phyloP scores from a whole-genome alignment of 2,329 filamentous ascomycete species.

The Moelleriella libera region DNA sequence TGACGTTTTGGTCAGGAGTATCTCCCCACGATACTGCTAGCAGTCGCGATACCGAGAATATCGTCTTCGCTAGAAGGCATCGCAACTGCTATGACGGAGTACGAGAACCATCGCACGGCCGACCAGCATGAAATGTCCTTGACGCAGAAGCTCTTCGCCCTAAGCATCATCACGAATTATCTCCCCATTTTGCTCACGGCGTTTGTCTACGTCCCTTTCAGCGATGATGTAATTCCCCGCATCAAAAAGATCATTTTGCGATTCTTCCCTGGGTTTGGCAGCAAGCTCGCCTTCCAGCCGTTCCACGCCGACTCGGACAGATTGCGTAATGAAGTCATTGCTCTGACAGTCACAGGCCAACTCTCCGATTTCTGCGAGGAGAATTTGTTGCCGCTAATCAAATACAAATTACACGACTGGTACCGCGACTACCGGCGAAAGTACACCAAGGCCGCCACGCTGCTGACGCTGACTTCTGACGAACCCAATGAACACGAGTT shows the following conservation, averaged over 20 bases:
- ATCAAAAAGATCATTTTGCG: slow-evolving; percentile 45
- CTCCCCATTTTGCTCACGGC: slow-evolving; percentile 63
- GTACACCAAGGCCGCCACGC: slow-evolving; percentile 23
- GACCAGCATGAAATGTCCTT: slow-evolving; percentile 54
- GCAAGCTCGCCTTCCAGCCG: slow-evolving; percentile 34
- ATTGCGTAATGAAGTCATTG: slow-evolving; percentile 59
- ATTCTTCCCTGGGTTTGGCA: slow-evolving; percentile 26
- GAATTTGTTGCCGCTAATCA: slow-evolving; percentile 53
- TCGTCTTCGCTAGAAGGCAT: slow-evolving; percentile 46
- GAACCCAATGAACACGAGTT: slow-evolving; percentile 49
- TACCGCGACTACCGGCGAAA: slow-evolving; percentile 24
- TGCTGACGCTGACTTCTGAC: slow-evolving; percentile 36
- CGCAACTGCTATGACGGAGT: slow-evolving; percentile 50
- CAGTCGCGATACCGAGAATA: slow-evolving; percentile 51
- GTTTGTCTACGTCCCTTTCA: slow-evolving; percentile 68
- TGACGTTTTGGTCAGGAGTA: slow-evolving; percentile 37
- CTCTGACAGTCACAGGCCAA: slow-evolving; percentile 60
- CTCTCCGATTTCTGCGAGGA: slow-evolving; percentile 60
- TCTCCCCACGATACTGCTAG: slow-evolving; percentile 57
- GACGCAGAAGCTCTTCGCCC: slow-evolving; percentile 60
- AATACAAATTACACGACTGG: slow-evolving; percentile 39
- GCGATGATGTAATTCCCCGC: slow-evolving; percentile 50
- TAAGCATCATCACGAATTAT: slow-evolving; percentile 73
- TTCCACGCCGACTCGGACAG: slow-evolving; percentile 54
- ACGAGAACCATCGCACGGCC: slow-evolving; percentile 62